Conservation (phyloP, 2,329 filamentous ascomycete species). For the Colletotrichum aenigma region DNA sequence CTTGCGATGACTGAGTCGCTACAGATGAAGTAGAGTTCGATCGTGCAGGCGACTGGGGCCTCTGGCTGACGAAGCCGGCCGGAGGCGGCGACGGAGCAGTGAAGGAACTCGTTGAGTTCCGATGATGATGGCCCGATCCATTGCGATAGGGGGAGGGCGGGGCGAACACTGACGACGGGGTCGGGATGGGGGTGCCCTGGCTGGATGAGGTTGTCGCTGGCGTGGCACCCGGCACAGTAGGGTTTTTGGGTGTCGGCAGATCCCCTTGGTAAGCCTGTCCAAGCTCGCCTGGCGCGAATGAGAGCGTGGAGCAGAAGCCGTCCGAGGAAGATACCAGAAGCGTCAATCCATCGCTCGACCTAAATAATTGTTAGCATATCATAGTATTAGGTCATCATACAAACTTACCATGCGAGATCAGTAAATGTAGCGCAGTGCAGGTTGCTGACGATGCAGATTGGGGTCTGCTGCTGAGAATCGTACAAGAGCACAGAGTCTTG, state of each 20-base stretch:
- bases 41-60: constrained; percentile 78
- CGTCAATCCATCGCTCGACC: constrained; percentile 55
- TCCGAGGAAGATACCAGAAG: constrained; percentile 97
- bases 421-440: constrained; percentile 97
- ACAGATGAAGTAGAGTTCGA: constrained; percentile 88
- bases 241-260: constrained; percentile 53
- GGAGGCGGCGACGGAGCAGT: constrained; percentile 63
- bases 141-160: constrained; percentile 63
- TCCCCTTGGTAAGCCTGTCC: constrained; percentile 81
- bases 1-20: constrained; percentile 66
- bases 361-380: constrained; percentile 22
- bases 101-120: constrained; percentile 62
- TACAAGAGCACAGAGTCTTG: constrained; percentile 95
- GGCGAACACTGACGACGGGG: constrained; percentile 68
- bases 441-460: constrained; percentile 94
- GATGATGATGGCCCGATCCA: constrained; percentile 56
- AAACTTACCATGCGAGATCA: constrained; percentile 89
- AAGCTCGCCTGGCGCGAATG: constrained; percentile 83
- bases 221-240: constrained; percentile 34
- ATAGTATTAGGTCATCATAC: background rate
- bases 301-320: constrained; percentile 92
- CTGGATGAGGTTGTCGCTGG: constrained; percentile 47
- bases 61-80: constrained; percentile 63
- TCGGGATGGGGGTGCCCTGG: constrained; percentile 73
- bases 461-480: constrained; percentile 95